phyloP scores from a whole-genome alignment of 441 rosid species.

The Adansonia gregorii region DNA sequence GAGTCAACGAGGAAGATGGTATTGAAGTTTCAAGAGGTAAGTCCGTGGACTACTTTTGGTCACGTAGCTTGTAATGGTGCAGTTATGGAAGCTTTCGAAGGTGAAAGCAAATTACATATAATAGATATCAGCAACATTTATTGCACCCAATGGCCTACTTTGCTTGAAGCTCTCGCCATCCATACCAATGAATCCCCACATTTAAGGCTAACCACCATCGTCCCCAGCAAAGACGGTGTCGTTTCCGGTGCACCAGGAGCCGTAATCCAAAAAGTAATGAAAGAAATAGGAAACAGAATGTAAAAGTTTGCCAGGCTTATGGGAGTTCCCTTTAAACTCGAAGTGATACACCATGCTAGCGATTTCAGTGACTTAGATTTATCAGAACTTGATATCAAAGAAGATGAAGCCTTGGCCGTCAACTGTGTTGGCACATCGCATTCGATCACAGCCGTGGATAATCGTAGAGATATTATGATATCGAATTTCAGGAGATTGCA shows the following conservation, averaged over 20 bases:
- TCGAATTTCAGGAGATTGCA: constrained; percentile 58
- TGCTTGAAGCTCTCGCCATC: constrained; percentile 89
- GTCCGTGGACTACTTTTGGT: constrained; percentile 94
- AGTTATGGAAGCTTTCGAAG: constrained; percentile 84
- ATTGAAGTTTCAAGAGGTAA: constrained; percentile 86
- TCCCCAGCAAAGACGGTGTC: constrained; percentile 39
- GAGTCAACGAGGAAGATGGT: constrained; percentile 79
- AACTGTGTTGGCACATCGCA: constrained; percentile 73
- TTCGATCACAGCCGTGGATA: constrained; percentile 49
- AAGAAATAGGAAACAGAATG: constrained; percentile 83
- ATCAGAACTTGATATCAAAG: constrained; percentile 47
- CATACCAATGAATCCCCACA: constrained; percentile 86
- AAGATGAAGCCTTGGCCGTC: constrained; percentile 79
- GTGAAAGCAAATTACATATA: constrained; percentile 76
- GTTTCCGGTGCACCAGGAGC: constrained; percentile 37
- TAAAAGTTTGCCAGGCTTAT: constrained; percentile 91
- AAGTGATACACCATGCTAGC: constrained; percentile 71
- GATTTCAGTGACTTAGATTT: constrained; percentile 70
- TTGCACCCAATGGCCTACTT: constrained; percentile 98
- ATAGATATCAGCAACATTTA: constrained; percentile 81
- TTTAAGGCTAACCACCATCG: constrained; percentile 66
- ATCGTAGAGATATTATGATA: constrained; percentile 60
- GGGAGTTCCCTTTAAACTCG: constrained; percentile 94
- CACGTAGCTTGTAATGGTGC: constrained; percentile 93
- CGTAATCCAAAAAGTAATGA: constrained; percentile 66